Evolutionary conservation across 73 alveolate genomes (phyloP).

Genomic region (Tetrahymena elliotti): DNA sequence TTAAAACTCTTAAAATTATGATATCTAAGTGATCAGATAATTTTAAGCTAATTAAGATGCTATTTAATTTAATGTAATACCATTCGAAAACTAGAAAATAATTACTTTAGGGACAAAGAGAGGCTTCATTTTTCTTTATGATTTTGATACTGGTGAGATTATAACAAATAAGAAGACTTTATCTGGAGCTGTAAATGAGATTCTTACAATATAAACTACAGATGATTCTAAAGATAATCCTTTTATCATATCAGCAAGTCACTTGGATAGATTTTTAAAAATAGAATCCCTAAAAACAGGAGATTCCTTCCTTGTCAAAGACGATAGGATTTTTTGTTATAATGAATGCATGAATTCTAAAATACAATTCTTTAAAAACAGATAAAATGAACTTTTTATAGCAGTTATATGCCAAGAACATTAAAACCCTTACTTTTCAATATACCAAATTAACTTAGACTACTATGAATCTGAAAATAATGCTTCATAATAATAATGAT

Average conservation of each 20-base stretch:
- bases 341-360: not conserved
- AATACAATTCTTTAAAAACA: not conserved
- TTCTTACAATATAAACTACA: not conserved
- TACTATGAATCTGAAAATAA: not conserved
- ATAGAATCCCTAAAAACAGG: not conserved
- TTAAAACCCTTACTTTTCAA: not conserved
- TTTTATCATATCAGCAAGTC: not conserved
- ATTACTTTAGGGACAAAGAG: not conserved
- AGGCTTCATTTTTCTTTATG: not conserved
- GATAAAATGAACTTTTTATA: not conserved
- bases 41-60: not conserved
- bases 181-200: not conserved
- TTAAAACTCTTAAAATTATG: not conserved
- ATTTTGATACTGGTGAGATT: not conserved
- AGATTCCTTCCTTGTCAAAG: not conserved
- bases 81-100: not conserved
- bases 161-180: not conserved
- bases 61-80: not conserved
- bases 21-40: not conserved
- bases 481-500: not conserved
- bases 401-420: not conserved
- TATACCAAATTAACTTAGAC: not conserved
- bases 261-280: not conserved
- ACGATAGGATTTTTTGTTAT: not conserved
- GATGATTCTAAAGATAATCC: not conserved